Evolutionary conservation across 768 basidiomycete species (phyloP), one percentile per base, ranked within the genome.

Genomic region (Boletales sp.): DNA sequence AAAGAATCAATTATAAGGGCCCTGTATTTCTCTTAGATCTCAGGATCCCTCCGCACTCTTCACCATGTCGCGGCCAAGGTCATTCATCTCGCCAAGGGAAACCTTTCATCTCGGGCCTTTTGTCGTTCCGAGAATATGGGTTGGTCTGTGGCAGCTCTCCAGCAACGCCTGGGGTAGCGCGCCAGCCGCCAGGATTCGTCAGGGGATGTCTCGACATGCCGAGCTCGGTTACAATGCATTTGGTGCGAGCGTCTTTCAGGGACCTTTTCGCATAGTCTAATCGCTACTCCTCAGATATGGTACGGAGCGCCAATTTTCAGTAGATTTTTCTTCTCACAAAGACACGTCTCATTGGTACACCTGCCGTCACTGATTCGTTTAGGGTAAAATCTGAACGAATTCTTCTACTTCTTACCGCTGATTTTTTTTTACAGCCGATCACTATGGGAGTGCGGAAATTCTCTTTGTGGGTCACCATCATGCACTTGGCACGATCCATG

Each of bases 91-190:
- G 46, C 17, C 21, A 25, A 55, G 57, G 39, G 80, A 84, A 65
- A 76, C 74, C 0, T 80, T 81, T 55, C 65, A 62, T 18, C 74
- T 87, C 19, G 86, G 86, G 14, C 77, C 79, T 5, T 76, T 81
- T 57, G 59, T 60, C 19, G 75, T 74, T 17, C 83, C 88, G 33
- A 80, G 88, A 48, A 62, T 90, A 47, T 88, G 86, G 84, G 79
- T 77, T 8, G 88, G 88, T 10, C 76, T 92, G 4, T 92, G 90
- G 90, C 90, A 92, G 54, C 78, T 92, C 34, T 90, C 90, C 11
- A 86, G 86, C 61, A 86, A 84, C 44, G 88, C 89, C 3, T 92
- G 90, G 90, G 90, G 90, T 17, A 85, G 79, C 41, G 86, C 86
- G 2, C 74, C 86, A 0, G 79, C 80, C 1, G 57, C 76, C 30